Evolutionary conservation across 1,139 yeast genomes (phyloP), one percentile per base, ranked within the genome.

Genomic region (Yamadazyma spencermartinsiae): DNA sequence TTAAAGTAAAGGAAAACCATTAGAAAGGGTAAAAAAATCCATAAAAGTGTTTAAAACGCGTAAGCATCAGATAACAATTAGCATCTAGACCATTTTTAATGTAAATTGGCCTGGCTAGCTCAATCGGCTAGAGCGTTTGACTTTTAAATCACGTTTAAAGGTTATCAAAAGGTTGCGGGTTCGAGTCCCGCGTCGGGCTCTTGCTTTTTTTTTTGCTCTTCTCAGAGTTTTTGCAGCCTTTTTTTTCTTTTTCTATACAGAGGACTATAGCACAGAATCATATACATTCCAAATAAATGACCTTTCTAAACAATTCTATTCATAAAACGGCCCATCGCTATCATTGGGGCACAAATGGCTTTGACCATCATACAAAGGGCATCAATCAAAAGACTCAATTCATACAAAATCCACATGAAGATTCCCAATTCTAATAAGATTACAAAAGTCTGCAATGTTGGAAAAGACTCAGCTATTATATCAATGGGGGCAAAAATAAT

Each of bases 331-430:
- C 76, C 76, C 54, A 71, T 57, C 3, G 76, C 76, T 17, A 71
- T 69, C 69, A 72, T 66, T 4, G 76, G 77, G 2, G 76, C 74
- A 58, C 76, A 72, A 5, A 72, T 52, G 0, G 77, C 75, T 43
- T 66, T 67, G 11, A 72, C 65, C 61, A 69, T 68, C 73, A 69
- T 67, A 48, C 76, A 71, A 26, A 72, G 46, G 1, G 76, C 76
- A 49, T 71, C 75, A 4, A 72, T 58, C 44, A 72, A 58, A 30
- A 68, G 53, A 43, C 74, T 68, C 44, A 70, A 54, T 50, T 70
- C 75, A 45, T 68, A 72, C 30, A 71, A 52, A 2, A 70, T 55
- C 76, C 76, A 72, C 48, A 67, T 47, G 46, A 71, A 71, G 5
- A 71, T 61, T 30, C 56, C 56, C 38, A 72, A 51, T 45, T 72